Percentiles rank a stretch among this genome's conserved stretches.
These are phyloP conservation scores for Ophiostoma sp. DNA, from an alignment of 2,329 filamentous ascomycete genomes.

Conservation along the genomic window DNA sequence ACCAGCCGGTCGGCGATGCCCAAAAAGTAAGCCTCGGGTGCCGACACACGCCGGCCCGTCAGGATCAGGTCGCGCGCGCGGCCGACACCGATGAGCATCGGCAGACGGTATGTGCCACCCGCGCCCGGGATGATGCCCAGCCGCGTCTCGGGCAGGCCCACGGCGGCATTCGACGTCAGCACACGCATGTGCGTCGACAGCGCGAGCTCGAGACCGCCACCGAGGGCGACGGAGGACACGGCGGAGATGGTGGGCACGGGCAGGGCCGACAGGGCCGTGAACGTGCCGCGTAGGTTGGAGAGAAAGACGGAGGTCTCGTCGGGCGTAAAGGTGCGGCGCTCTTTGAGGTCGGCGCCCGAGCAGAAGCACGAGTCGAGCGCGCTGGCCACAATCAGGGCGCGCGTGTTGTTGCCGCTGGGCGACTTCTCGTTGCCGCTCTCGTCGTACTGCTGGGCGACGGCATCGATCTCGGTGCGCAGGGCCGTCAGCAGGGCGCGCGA, in stretches of 20 bases:
- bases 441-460: slow-evolving; percentile 60
- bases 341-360: slow-evolving; percentile 90
- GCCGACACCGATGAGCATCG: slow-evolving; percentile 68
- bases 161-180: slow-evolving; percentile 67
- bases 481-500: slow-evolving; percentile 69
- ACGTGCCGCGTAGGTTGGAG: slow-evolving; percentile 65
- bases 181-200: slow-evolving; percentile 86
- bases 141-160: slow-evolving; percentile 85
- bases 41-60: slow-evolving; percentile 79
- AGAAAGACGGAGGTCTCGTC: slow-evolving; percentile 79
- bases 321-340: slow-evolving; percentile 67
- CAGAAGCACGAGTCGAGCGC: slow-evolving; percentile 86
- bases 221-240: slow-evolving; percentile 78
- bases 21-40: slow-evolving; percentile 82
- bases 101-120: slow-evolving; percentile 84
- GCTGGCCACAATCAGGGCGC: slow-evolving; percentile 78
- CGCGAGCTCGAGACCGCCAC: slow-evolving; percentile 88
- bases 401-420: slow-evolving; percentile 51
- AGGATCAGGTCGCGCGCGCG: slow-evolving; percentile 87
- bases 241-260: slow-evolving; percentile 87
- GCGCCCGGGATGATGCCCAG: slow-evolving; percentile 93
- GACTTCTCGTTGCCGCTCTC: slow-evolving; percentile 49
- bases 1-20: slow-evolving; percentile 88
- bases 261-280: slow-evolving; percentile 66
- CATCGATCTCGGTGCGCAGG: slow-evolving; percentile 66